Evolutionary conservation across 2,329 filamentous ascomycete genomes (phyloP), one percentile per base, ranked within the genome.

Genomic region (Orbilia javanica): DNA sequence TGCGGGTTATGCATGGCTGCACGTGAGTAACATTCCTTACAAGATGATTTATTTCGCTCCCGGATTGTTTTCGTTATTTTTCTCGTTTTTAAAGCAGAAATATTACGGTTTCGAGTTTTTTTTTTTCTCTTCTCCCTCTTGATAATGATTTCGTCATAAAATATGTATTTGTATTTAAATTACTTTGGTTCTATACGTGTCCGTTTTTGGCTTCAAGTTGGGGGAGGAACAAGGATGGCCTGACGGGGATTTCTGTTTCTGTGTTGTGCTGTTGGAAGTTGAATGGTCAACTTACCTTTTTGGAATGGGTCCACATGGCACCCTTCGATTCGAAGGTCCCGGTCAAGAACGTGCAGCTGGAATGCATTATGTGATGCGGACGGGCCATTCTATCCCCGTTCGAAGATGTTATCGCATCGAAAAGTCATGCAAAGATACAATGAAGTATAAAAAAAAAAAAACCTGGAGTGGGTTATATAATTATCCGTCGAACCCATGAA

Each of bases 261-360:
- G 55, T 42, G 55, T 60, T 60, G 55, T 25, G 1, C 55, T 60
- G 55, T 60, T 60, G 55, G 0, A 60, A 22, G 53, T 60, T 57
- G 50, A 25, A 53, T 2, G 15, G 13, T 18, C 18, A 4, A 46
- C 10, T 53, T 60, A 42, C 55, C 18, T n/a, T 60, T 57, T 60
- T 25, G 55, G 55, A 27, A 60, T 4, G 31, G 52, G 55, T 60
- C 55, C 55, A 60, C 55, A 60, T 60, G 55, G 55, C 55, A 11
- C 31, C 34, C 20, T 60, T 42, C 55, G 55, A 60, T 60, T 60
- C 55, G 53, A 60, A 39, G 31, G 31, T 10, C 7, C 13, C 7
- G 7, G n/a, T 39, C 36, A 39, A n/a, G 8, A 10, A 8, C 48
- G 1, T 27, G 48, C 44, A n/a, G n/a, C n/a, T n/a, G 36, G 11